phyloP scores from a whole-genome alignment of 2,329 filamentous ascomycete genomes.

The Penicillium sp. region DNA sequence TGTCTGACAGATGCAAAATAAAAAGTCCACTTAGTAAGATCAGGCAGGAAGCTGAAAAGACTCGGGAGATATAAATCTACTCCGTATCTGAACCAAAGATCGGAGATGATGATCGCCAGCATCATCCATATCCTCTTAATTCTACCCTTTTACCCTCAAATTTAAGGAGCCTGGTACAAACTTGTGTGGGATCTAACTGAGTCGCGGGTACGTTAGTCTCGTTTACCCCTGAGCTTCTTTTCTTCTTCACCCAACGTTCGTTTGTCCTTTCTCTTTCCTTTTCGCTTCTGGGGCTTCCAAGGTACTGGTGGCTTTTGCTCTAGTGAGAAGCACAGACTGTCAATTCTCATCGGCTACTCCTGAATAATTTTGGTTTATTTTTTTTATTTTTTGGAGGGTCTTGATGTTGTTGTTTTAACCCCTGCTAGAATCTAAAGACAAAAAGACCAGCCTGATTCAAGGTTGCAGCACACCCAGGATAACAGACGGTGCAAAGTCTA shows the following conservation, averaged over 20 bases:
- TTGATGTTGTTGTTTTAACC: not conserved
- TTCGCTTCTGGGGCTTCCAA: slow-evolving; percentile 11
- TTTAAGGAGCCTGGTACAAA: not conserved
- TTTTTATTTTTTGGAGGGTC: not conserved
- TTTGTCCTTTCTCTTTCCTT: slow-evolving; percentile 8
- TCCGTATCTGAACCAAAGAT: slow-evolving; percentile 10
- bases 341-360: slow-evolving; percentile 11
- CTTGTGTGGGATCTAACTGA: not conserved
- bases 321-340: slow-evolving; percentile 16
- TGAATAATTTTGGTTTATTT: not conserved
- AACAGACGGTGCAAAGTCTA: not conserved
- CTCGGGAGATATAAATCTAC: not conserved
- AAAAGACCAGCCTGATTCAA: slow-evolving; percentile 14
- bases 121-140: slow-evolving; percentile 19
- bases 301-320: not conserved
- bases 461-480: slow-evolving; percentile 29
- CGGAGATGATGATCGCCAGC: slow-evolving; percentile 23
- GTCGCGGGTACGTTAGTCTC: slow-evolving; percentile 9
- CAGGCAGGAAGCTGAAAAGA: not conserved
- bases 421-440: not conserved
- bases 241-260: not conserved
- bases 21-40: not conserved
- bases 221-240: slow-evolving; percentile 18
- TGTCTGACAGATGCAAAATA: not conserved
- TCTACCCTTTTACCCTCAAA: not conserved